Base-by-base conservation (phyloP, 306 rosid species). In the Adenanthera pavonina region DNA sequence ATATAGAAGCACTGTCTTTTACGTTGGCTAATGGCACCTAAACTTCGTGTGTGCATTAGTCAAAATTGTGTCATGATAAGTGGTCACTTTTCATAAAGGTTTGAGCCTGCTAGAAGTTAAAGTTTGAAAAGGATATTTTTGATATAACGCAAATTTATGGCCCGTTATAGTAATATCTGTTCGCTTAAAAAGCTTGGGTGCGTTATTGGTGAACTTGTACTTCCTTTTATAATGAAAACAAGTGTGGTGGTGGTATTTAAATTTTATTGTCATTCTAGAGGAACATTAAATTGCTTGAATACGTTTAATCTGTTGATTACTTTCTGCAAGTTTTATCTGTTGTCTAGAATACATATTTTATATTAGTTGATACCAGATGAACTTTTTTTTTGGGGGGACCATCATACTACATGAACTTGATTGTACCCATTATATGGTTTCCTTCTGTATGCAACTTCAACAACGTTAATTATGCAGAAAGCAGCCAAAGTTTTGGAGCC, bases 401-500 rank as follows among this genome's bases (percentile, higher is more conserved):
- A 25, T 25, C 30, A 76, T 52, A 77, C 44, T 80, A 48, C 12
- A 46, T 20, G n/a, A 46, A 11, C 12, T 56, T 34, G 35, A 48
- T 47, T 51, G 17, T 52, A 71, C 25, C 57, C 14, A 34, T 72
- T 40, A 79, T 48, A 44, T 77, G 57, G 46, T 74, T 68, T 52
- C n/a, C 5, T 46, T 62, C 67, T 20, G 17, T 61, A 69, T 78
- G 41, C 47, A 51, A 54, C 78, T 59, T 78, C 53, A 46, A 33
- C 40, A n/a, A 69, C 53, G 35, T 74, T 40, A 61, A 67, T 65
- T 62, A 49, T 85, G 74, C 89, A 89, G 92, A 82, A 77, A 89
- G 75, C 86, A 80, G 88, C 80, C 85, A 85, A 47, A 86, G 75
- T 80, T 69, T 81, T 48, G 87, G 86, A 40, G 44, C 84, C 53